These are phyloP conservation scores for Leccinum broughii DNA, from an alignment of 768 basidiomycete genomes.

Conservation along the genomic window DNA sequence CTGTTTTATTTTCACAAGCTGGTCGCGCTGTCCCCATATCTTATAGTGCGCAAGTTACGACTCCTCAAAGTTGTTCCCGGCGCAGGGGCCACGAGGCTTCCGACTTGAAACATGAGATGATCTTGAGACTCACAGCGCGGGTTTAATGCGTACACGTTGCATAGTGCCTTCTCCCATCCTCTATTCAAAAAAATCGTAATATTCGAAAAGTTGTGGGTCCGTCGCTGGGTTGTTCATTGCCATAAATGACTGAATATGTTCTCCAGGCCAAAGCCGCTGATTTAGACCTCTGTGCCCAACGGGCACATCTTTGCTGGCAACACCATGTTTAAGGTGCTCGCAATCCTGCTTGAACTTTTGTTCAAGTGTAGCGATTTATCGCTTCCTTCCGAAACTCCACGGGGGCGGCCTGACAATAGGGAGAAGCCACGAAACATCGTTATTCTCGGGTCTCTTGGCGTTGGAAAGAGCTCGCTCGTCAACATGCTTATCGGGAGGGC, in stretches of 20 bases:
- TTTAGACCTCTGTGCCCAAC: not conserved
- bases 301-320: not conserved
- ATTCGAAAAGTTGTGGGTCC: not conserved
- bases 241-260: not conserved
- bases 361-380: not conserved
- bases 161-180: not conserved
- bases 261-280: not conserved
- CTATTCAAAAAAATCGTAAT: not conserved
- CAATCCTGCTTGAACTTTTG: not conserved
- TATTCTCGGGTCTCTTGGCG: slow-evolving; percentile 30
- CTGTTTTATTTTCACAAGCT: not conserved
- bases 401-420: slow-evolving; percentile 4
- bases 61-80: not conserved
- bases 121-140: not conserved
- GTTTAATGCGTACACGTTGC: slow-evolving; percentile 2
- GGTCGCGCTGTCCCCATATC: not conserved
- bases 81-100: slow-evolving; percentile 20
- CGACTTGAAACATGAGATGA: not conserved
- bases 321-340: not conserved
- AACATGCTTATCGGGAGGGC: slow-evolving; percentile 36
- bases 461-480: slow-evolving; percentile 42
- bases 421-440: slow-evolving; percentile 17
- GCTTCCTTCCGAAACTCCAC: not conserved
- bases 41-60: not conserved
- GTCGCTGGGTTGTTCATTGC: not conserved